A percentile compares a stretch with the other conserved stretches of the same genome.
Evolutionary conservation across 306 rosid genomes (phyloP).

Genomic region (Betula pendula): DNA sequence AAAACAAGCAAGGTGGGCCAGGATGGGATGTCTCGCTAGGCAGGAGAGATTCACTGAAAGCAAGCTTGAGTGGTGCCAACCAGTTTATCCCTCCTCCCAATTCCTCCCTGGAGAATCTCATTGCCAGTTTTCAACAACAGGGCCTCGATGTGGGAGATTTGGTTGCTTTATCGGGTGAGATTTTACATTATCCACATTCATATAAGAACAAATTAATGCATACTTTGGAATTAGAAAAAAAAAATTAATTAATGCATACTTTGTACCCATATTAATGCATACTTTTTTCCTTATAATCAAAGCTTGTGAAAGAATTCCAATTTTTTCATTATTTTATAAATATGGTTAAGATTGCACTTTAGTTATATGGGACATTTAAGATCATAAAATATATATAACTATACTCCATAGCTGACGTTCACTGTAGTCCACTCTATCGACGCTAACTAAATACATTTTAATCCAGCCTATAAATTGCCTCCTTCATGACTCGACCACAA

Average conservation of each 20-base stretch:
- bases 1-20: slow-evolving; percentile 79
- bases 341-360: too few species aligned
- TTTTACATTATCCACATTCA: background rate
- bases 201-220: background rate
- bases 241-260: too few species aligned
- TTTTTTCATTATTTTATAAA: background rate
- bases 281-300: too few species aligned
- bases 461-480: too few species aligned
- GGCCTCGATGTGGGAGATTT: slow-evolving; percentile 72
- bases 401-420: too few species aligned
- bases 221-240: too few species aligned
- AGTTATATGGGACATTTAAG: too few species aligned
- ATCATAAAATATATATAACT: too few species aligned
- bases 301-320: background rate
- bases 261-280: too few species aligned
- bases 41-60: slow-evolving; percentile 73
- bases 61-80: slow-evolving; percentile 80
- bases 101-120: slow-evolving; percentile 68
- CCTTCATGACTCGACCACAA: too few species aligned
- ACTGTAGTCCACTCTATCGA: too few species aligned
- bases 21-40: slow-evolving; percentile 72
- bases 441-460: too few species aligned
- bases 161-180: slow-evolving; percentile 69
- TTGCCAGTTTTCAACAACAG: slow-evolving; percentile 58
- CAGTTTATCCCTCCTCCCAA: slow-evolving; percentile 77